Conservation (phyloP, 1,284 basidiomycete genomes). For the Coriolopsis trogii region DNA sequence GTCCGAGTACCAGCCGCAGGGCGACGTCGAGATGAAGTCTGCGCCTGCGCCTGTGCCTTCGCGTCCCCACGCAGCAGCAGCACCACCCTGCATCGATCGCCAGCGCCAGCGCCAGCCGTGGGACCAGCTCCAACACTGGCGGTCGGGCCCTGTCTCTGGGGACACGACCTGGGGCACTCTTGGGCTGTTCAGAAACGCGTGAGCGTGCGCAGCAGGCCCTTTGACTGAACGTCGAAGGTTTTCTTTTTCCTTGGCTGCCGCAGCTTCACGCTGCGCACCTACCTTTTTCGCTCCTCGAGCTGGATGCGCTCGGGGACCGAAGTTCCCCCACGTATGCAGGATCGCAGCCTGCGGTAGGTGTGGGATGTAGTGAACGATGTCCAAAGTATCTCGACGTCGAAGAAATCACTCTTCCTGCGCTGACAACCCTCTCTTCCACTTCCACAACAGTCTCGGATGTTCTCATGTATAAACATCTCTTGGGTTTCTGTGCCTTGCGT, state of each 20-base stretch:
- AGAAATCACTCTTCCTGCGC: no score
- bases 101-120: background rate
- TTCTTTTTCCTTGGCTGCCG: no score
- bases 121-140: constrained; percentile 6
- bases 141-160: constrained; percentile 2
- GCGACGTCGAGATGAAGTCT: background rate
- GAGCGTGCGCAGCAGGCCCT: background rate
- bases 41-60: background rate
- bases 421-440: background rate
- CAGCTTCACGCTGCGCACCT: background rate
- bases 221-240: no score
- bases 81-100: background rate
- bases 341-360: background rate
- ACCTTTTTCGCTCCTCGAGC: no score
- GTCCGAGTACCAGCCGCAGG: background rate
- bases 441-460: no score
- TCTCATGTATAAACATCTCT: no score
- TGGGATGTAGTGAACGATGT: constrained; percentile 11
- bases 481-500: no score
- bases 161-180: constrained; percentile 12
- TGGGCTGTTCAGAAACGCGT: constrained; percentile 9
- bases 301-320: no score
- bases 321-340: no score
- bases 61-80: background rate
- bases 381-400: background rate